Percentiles rank a stretch among this genome's conserved stretches.
These are phyloP conservation scores for Lotus japonicus DNA, from an alignment of 306 rosid genomes.

Conservation along the genomic window DNA sequence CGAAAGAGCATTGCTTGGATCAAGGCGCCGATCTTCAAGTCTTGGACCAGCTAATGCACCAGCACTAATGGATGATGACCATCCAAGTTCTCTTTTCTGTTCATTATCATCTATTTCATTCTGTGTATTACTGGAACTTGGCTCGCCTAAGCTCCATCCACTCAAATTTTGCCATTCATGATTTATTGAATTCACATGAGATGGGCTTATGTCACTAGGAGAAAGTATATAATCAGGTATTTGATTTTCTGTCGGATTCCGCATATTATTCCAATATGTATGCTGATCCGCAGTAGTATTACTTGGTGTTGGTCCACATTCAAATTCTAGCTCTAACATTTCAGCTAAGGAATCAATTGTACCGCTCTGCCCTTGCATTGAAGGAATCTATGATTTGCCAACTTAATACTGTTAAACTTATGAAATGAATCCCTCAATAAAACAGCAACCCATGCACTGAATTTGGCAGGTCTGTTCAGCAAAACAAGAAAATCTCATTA, in stretches of 20 bases:
- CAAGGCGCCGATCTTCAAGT: conserved; percentile 42
- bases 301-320: conserved; percentile 64
- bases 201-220: conserved; percentile 44
- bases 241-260: conserved; percentile 46
- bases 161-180: conserved; percentile 47
- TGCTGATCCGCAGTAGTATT: conserved; percentile 54
- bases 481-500: conserved; percentile 20
- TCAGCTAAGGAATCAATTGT: conserved; percentile 64
- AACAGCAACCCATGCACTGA: conserved; percentile 10
- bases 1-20: conserved; percentile 41
- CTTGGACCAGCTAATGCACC: conserved; percentile 45
- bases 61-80: conserved; percentile 43
- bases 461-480: conserved; percentile 30
- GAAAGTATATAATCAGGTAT: conserved; percentile 48
- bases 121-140: conserved; percentile 64
- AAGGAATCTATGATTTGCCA: conserved; percentile 26
- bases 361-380: conserved; percentile 93
- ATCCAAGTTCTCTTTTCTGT: conserved; percentile 57
- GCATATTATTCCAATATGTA: conserved; percentile 54
- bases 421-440: conserved; percentile 16
- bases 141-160: conserved; percentile 75
- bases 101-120: conserved; percentile 35
- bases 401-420: conserved; percentile 7
- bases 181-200: conserved; percentile 44
- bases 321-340: conserved; percentile 47